Evolutionary conservation across 2,329 filamentous ascomycete species (phyloP).

Genomic region (Claviceps capensis): DNA sequence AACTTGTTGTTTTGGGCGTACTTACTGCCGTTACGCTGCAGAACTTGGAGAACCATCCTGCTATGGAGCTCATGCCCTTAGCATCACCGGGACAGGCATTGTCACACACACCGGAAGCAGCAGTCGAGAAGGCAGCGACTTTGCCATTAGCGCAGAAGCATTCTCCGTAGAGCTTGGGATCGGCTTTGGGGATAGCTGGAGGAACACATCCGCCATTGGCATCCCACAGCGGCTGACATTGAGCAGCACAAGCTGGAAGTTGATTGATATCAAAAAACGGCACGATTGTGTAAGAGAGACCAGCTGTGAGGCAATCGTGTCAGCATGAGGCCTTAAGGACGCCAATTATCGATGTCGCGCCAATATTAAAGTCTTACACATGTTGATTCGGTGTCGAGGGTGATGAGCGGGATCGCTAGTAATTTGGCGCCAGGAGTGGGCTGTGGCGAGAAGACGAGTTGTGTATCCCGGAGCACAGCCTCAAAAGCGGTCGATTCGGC

Average conservation of each 20-base stretch:
- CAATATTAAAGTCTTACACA: background rate
- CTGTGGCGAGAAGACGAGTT: background rate
- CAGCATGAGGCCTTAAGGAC: background rate
- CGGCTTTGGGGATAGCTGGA: conserved; percentile 33
- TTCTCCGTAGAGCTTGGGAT: conserved; percentile 40
- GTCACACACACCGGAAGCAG: conserved; percentile 47
- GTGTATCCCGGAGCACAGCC: background rate
- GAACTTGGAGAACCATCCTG: conserved; percentile 55
- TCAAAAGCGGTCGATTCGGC: background rate
- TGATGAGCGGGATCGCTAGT: background rate
- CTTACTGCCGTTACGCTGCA: conserved; percentile 34
- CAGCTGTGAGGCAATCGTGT: conserved; percentile 1
- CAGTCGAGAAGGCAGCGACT: conserved; percentile 42
- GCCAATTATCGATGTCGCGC: background rate
- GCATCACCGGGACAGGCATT: conserved; percentile 36
- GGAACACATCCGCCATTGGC: conserved; percentile 62
- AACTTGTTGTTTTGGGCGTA: conserved; percentile 4
- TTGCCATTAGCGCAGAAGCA: conserved; percentile 61
- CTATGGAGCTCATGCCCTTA: conserved; percentile 39
- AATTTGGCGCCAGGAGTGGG: background rate
- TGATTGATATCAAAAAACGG: conserved; percentile 30
- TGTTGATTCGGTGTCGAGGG: background rate
- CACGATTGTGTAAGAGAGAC: conserved; percentile 34
- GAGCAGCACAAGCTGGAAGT: conserved; percentile 48
- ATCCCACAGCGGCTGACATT: conserved; percentile 49